Conservation (phyloP, 768 basidiomycete species). For the Phlebiopsis gigantea region DNA sequence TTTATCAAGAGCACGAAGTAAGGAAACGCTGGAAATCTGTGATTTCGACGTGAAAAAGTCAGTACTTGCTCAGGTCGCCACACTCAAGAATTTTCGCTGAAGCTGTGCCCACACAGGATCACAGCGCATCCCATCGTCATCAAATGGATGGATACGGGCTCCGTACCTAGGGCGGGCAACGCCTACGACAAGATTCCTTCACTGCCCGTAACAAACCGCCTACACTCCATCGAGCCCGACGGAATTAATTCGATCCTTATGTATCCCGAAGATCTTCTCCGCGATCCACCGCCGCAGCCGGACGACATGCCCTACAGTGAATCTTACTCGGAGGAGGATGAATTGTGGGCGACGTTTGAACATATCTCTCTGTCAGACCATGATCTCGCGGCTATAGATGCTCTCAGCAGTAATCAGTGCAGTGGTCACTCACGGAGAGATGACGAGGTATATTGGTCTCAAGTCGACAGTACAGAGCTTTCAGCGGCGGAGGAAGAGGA, state of each 20-base stretch:
- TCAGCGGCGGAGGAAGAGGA: no score
- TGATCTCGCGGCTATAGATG: no score
- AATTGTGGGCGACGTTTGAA: no score
- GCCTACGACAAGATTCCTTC: background rate
- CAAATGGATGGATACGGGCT: conserved; percentile 39
- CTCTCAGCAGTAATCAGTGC: no score
- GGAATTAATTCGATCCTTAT: background rate
- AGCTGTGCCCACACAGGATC: conserved; percentile 36
- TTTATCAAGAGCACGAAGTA: conserved; percentile 66
- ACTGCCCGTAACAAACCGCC: background rate
- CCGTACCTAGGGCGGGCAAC: background rate
- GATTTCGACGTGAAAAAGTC: conserved; percentile 61
- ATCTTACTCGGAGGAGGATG: background rate
- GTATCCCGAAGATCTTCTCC: background rate
- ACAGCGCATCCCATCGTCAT: conserved; percentile 60
- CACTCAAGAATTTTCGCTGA: no score
- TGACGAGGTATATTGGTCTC: background rate
- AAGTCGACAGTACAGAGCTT: background rate
- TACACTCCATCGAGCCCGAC: background rate
- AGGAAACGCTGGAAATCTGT: conserved; percentile 58
- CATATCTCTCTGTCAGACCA: no score
- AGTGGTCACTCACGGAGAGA: no score
- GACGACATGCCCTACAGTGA: background rate
- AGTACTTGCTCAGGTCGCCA: no score
- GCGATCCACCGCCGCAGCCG: background rate